Evolutionary conservation across 768 basidiomycete species (phyloP).

Genomic region (Russula olivacea): DNA sequence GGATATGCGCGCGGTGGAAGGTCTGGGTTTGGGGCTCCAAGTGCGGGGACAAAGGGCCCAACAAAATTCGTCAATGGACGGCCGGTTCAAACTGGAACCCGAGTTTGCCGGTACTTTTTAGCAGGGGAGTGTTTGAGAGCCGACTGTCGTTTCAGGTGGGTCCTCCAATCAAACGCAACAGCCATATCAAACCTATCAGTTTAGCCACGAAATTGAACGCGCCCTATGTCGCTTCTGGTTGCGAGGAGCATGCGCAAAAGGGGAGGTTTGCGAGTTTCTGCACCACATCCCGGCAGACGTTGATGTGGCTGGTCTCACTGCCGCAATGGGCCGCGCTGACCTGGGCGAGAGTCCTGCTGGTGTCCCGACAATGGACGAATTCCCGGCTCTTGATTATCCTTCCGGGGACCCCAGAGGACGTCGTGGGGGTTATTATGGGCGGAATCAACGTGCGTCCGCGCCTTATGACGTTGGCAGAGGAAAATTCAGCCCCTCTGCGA

Average conservation of each 20-base stretch:
- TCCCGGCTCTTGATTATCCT: constrained; percentile 51
- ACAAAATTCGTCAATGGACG: constrained; percentile 49
- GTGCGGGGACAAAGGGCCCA: constrained; percentile 28
- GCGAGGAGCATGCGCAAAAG: constrained; percentile 93
- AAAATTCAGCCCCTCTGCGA: constrained; percentile 86
- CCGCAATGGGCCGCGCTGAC: constrained; percentile 61
- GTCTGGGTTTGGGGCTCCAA: constrained; percentile 31
- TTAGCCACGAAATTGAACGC: constrained; percentile 89
- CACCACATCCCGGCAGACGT: constrained; percentile 86
- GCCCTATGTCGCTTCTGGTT: constrained; percentile 97
- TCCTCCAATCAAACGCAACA: constrained; percentile 6
- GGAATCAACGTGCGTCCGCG: constrained; percentile 36
- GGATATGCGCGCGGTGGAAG: constrained; percentile 40
- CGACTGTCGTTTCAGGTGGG: constrained; percentile 96
- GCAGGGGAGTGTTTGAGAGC: constrained; percentile 93
- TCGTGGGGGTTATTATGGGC: constrained; percentile 38
- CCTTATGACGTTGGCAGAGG: constrained; percentile 82
- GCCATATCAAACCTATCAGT: constrained; percentile 16
- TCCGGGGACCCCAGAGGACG: constrained; percentile 38
- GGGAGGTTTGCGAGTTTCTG: constrained; percentile 93
- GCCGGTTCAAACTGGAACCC: constrained; percentile 53
- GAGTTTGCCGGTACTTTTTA: constrained; percentile 94
- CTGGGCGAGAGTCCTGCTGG: constrained; percentile 41
- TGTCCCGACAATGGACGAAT: constrained; percentile 53
- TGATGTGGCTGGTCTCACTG: constrained; percentile 64